Conservation (phyloP, 2,329 filamentous ascomycete genomes). For the Beauveria caledonica region DNA sequence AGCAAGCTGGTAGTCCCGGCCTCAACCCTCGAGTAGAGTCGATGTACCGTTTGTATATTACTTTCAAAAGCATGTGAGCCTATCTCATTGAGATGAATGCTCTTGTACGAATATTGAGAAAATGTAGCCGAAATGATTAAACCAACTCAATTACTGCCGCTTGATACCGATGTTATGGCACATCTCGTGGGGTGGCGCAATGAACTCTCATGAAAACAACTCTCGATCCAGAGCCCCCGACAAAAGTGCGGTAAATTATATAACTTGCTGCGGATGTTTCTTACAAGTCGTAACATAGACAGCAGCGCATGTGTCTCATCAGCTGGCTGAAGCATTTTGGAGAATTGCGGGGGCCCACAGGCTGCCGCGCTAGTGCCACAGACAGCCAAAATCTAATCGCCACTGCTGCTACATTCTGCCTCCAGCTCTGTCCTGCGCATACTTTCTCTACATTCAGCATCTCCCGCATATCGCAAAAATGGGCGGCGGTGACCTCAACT, state of each 20-base stretch:
- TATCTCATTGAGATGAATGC: not conserved
- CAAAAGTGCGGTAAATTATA: not conserved
- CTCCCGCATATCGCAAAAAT: constrained; percentile 43
- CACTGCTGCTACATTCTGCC: not conserved
- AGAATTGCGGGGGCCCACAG: constrained; percentile 4
- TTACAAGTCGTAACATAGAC: too few relatives aligned
- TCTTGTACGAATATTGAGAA: constrained; percentile 8
- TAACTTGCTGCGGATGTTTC: not conserved
- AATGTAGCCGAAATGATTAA: not conserved
- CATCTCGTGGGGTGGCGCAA: not conserved
- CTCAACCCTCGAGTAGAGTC: not conserved
- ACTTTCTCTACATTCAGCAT: constrained; percentile 12
- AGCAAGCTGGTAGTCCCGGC: constrained; percentile 72
- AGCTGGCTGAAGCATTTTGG: not conserved
- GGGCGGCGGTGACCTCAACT: constrained; percentile 90
- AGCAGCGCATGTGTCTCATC: too few relatives aligned
- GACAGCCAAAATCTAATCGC: constrained; percentile 7
- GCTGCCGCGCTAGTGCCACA: not conserved
- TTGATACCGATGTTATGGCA: not conserved
- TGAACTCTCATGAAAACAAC: not conserved
- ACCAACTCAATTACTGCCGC: not conserved
- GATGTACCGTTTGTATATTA: constrained; percentile 5
- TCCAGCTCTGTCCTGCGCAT: not conserved
- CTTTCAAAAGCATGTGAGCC: not conserved
- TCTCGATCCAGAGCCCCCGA: too few relatives aligned